phyloP scores from a whole-genome alignment of 345 rosid species.

The Gossypium raimondii region DNA sequence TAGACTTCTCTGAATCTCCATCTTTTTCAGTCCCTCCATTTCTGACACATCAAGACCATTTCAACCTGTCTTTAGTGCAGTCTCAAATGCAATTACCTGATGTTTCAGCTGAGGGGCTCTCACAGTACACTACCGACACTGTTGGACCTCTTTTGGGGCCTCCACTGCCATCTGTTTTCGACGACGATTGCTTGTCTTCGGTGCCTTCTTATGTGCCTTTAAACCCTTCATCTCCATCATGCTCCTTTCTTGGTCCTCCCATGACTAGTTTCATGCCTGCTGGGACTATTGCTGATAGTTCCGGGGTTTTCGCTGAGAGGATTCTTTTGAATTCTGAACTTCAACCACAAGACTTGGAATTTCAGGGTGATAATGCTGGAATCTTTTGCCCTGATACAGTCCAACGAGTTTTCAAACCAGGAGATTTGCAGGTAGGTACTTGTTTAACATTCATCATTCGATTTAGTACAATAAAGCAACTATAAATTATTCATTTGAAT shows the following conservation, averaged over 20 bases:
- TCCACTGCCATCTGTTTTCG: slow-evolving; percentile 43
- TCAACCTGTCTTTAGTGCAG: slow-evolving; percentile 51
- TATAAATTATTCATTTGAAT: background rate
- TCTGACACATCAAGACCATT: slow-evolving; percentile 45
- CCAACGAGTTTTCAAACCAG: slow-evolving; percentile 43
- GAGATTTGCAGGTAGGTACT: slow-evolving; percentile 85
- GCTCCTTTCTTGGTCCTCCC: slow-evolving; percentile 44
- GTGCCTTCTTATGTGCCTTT: slow-evolving; percentile 57
- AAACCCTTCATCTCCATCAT: slow-evolving; percentile 53
- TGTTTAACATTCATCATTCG: background rate
- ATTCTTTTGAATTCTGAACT: slow-evolving; percentile 43
- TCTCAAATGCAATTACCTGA: slow-evolving; percentile 32
- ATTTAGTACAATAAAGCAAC: background rate
- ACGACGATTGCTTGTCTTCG: slow-evolving; percentile 73
- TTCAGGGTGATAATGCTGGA: slow-evolving; percentile 60
- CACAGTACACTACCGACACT: slow-evolving; percentile 29
- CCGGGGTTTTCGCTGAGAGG: slow-evolving; percentile 36
- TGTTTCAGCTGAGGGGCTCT: slow-evolving; percentile 28
- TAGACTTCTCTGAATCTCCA: slow-evolving; percentile 71
- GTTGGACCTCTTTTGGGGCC: slow-evolving; percentile 30
- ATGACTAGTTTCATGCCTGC: slow-evolving; percentile 37
- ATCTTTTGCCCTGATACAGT: slow-evolving; percentile 49
- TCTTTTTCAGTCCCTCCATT: slow-evolving; percentile 43
- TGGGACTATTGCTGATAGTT: slow-evolving; percentile 38
- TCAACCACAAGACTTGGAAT: slow-evolving; percentile 52